Base-by-base conservation (phyloP, 129 eudicot species). In the Centaurea solstitialis region DNA sequence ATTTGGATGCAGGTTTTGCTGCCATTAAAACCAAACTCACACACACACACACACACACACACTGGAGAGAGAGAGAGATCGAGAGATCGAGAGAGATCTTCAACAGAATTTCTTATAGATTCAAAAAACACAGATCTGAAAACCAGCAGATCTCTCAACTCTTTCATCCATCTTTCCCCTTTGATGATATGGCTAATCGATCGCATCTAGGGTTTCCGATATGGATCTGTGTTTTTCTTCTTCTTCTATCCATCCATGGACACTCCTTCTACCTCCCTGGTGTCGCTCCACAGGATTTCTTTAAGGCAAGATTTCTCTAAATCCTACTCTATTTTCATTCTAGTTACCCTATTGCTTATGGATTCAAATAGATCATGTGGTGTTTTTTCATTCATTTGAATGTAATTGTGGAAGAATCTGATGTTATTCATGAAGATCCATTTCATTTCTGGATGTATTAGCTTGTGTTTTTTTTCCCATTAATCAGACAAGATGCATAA, bases 271-370 rank as follows among this genome's bases (percentile, higher is more conserved):
- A 90, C 67, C 94, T 90, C 59, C 92, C 95, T 38, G 91, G 95
- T 67, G 95, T 91, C 28, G 92, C 95, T 37, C 95, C 95, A 11
- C 86, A 79, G 57, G 95, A 91, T 82, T 91, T 91, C 82, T 79
- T 75, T 12, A 88, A 77, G 90, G 92, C 79, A 81, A 43, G 40
- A 62, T n/a, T n/a, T n/a, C n/a, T n/a, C n/a, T n/a, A n/a, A n/a
- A n/a, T n/a, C n/a, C n/a, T n/a, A n/a, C n/a, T n/a, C n/a, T n/a
- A n/a, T n/a, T n/a, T n/a, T n/a, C n/a, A n/a, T n/a, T n/a, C n/a
- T n/a, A n/a, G n/a, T n/a, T n/a, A n/a, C 22, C 15, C 21, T 9
- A 65, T 68, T 76, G 73, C 62, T 64, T 70, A n/a, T 26, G 84
- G 64, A 62, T 62, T 26, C n/a, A 22, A 21, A 17, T 80, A 5